A percentile compares a stretch with the other conserved stretches of the same genome.
Conservation (phyloP, 495 filamentous ascomycete species). For the Aspergillus wentii region DNA sequence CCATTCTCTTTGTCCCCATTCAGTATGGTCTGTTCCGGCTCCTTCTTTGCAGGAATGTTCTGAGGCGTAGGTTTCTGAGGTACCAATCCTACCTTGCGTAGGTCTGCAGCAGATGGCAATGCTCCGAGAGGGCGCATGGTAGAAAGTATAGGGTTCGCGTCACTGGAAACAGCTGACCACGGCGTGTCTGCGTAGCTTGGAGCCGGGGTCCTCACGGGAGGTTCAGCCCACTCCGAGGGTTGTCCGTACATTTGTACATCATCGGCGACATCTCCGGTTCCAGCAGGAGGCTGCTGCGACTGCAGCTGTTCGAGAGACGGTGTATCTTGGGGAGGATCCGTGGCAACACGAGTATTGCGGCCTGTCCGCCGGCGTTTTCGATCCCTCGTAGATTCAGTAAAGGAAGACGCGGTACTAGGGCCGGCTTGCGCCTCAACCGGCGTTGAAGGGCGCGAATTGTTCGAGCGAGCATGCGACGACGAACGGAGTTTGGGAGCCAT, state of each 20-base stretch:
- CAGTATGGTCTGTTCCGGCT: conserved; percentile 2
- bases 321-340: conserved; percentile 11
- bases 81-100: conserved; percentile 25
- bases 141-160: conserved; percentile 20
- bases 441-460: conserved; percentile 25
- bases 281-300: conserved; percentile 2
- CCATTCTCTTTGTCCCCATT: conserved; percentile 12
- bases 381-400: conserved; percentile 18
- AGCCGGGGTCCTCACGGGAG: conserved; percentile 54
- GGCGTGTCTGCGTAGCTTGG: conserved; percentile 66
- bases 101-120: conserved; percentile 20
- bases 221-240: conserved; percentile 65
- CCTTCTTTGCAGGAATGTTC: conserved; percentile 14
- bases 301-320: conserved; percentile 8
- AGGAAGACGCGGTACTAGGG: conserved; percentile 12
- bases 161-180: conserved; percentile 23
- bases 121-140: conserved; percentile 28
- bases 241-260: conserved; percentile 6
- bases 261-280: conserved; percentile 1
- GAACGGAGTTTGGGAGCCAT: conserved; percentile 32
- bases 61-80: conserved; percentile 13
- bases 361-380: conserved; percentile 26
- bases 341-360: conserved; percentile 16
- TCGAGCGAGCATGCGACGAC: conserved; percentile 21
- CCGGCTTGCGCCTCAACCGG: conserved; percentile 13